phyloP scores from a whole-genome alignment of 495 filamentous ascomycete species.

The Penicillium robsamsonii region DNA sequence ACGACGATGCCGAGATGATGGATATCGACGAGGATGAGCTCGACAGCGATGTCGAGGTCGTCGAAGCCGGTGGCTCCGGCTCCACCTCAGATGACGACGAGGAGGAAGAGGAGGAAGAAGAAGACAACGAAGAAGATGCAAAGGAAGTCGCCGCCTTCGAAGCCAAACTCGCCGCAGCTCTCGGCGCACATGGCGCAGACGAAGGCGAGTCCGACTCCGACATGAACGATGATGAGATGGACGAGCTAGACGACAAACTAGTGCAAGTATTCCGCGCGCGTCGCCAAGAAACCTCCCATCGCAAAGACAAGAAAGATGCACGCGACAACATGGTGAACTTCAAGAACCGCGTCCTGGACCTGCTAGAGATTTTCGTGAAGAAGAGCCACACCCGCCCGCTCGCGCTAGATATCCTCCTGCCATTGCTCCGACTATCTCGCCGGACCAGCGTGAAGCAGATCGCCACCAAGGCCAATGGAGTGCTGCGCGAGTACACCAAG shows the following conservation, averaged over 20 bases:
- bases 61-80: slow-evolving; percentile 27
- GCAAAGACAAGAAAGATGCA: slow-evolving; percentile 79
- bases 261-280: slow-evolving; percentile 79
- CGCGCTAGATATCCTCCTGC: slow-evolving; percentile 65
- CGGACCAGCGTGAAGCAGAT: slow-evolving; percentile 68
- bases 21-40: slow-evolving; percentile 39
- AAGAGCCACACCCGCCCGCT: slow-evolving; percentile 66
- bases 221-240: slow-evolving; percentile 96
- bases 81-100: slow-evolving; percentile 36
- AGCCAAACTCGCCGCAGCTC: slow-evolving; percentile 71
- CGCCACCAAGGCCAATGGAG: slow-evolving; percentile 64
- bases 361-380: slow-evolving; percentile 83
- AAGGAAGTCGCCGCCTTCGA: slow-evolving; percentile 65
- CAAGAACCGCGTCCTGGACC: slow-evolving; percentile 88
- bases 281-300: slow-evolving; percentile 58
- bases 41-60: slow-evolving; percentile 33
- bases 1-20: slow-evolving; percentile 34
- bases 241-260: slow-evolving; percentile 78
- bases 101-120: slow-evolving; percentile 43
- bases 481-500: slow-evolving; percentile 70
- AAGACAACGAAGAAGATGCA: slow-evolving; percentile 44
- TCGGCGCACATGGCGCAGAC: slow-evolving; percentile 61
- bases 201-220: slow-evolving; percentile 62
- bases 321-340: slow-evolving; percentile 90
- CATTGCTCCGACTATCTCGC: slow-evolving; percentile 57